phyloP scores from a whole-genome alignment of 257 asterid species.

The Ocimum tenuiflorum region DNA sequence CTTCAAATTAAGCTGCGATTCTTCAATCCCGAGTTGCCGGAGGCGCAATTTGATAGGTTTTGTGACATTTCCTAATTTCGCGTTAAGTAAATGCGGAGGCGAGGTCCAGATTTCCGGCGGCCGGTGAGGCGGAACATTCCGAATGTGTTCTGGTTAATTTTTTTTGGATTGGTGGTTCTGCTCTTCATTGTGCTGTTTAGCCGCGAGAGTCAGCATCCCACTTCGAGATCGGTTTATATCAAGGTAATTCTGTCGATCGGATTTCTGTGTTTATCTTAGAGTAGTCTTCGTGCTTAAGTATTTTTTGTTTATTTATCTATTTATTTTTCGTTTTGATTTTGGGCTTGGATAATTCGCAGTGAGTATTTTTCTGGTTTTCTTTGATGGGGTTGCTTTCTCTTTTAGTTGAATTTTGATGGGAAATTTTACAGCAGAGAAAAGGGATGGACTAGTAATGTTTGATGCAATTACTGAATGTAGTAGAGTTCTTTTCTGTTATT shows the following conservation, averaged over 20 bases:
- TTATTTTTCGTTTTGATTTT: not conserved
- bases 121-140: slow-evolving; percentile 68
- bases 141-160: slow-evolving; percentile 50
- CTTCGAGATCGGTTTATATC: slow-evolving; percentile 47
- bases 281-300: not conserved
- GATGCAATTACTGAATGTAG: not conserved
- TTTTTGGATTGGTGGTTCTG: slow-evolving; percentile 53
- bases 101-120: slow-evolving; percentile 74
- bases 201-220: slow-evolving; percentile 49
- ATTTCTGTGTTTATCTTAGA: not conserved
- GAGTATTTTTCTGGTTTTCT: not conserved
- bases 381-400: not conserved
- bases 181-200: slow-evolving; percentile 54
- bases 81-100: slow-evolving; percentile 52
- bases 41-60: not conserved
- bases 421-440: not conserved
- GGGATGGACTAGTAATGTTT: not conserved
- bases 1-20: slow-evolving; percentile 11
- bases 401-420: slow-evolving; percentile 6
- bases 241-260: slow-evolving; percentile 48
- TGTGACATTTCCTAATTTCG: not conserved
- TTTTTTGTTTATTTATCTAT: not conserved
- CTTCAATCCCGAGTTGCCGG: not conserved
- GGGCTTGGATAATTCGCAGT: not conserved
- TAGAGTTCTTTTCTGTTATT: not conserved